Evolutionary conservation across 805 yeast species (phyloP).

Genomic region (Komagataella mondaviorum): DNA sequence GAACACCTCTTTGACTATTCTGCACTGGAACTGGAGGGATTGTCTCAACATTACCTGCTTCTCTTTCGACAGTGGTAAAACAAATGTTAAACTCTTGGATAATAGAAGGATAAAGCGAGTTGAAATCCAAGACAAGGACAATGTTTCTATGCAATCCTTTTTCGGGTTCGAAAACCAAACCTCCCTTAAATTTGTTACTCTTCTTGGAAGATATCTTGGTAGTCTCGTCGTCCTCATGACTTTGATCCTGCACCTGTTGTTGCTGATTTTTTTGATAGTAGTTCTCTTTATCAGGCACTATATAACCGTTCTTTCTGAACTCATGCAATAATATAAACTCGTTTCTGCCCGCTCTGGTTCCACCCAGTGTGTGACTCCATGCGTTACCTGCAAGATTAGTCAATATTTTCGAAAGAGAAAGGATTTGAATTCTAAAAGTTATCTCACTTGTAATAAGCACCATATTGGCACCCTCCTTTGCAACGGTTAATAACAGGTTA

Average conservation of each 20-base stretch:
- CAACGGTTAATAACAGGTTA: slow-evolving; percentile 48
- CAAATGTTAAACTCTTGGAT: slow-evolving; percentile 96
- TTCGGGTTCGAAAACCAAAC: slow-evolving; percentile 93
- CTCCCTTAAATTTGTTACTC: slow-evolving; percentile 79
- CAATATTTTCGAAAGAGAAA: slow-evolving; percentile 81
- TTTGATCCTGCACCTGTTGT: slow-evolving; percentile 12
- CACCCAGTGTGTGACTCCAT: slow-evolving; percentile 89
- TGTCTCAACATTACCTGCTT: slow-evolving; percentile 36
- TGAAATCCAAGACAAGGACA: slow-evolving; percentile 93
- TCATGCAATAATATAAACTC: slow-evolving; percentile 89
- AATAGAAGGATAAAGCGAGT: slow-evolving; percentile 91
- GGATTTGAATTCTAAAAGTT: slow-evolving; percentile 71
- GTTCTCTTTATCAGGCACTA: slow-evolving; percentile 78
- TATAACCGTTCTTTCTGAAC: slow-evolving; percentile 62
- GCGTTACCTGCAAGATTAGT: slow-evolving; percentile 95
- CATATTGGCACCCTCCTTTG: slow-evolving; percentile 53
- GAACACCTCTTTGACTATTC: slow-evolving; percentile 57
- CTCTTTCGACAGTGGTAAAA: slow-evolving; percentile 85
- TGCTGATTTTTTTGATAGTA: slow-evolving; percentile 23
- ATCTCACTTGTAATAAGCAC: slow-evolving; percentile 64
- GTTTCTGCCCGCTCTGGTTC: slow-evolving; percentile 93
- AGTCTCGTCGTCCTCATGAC: slow-evolving; percentile 26
- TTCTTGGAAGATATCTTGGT: slow-evolving; percentile 37
- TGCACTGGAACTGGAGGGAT: slow-evolving; percentile 57
- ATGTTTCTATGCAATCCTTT: slow-evolving; percentile 86